Evolutionary conservation across 192 early-diverging fungal genomes (phyloP), one percentile per base, ranked within the genome.

Genomic region (Coemansia biformis): DNA sequence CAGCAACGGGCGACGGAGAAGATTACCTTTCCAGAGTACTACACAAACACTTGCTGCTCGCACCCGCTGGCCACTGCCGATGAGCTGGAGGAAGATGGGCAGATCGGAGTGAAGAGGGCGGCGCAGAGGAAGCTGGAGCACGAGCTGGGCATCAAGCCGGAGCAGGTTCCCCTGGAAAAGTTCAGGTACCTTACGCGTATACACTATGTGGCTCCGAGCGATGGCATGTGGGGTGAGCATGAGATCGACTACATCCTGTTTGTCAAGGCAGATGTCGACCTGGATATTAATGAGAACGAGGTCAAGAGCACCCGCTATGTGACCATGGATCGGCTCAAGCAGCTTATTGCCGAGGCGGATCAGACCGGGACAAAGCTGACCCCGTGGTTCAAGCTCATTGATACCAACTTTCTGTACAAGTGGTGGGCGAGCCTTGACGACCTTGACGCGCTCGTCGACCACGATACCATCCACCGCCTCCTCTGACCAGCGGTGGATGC

Each of bases 191-290:
- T 98, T 61, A 98, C 96, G 13, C 79, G 88, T 33, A 94, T 98
- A 42, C 96, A 98, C 54, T 98, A 98, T 65, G 49, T 93, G 53
- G 92, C 96, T 17, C 87, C 90, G n/a, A 90, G 86, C 16, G 90
- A 98, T 51, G 91, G 91, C 17, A 48, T 88, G 48, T 98, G 96
- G 96, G 96, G 96, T n/a, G 96, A 98, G 71, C 96, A 98, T 63
- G 96, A 98, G 76, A 79, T 98, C 39, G 96, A 98, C 54, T 96
- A 96, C 57, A 93, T 98, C 48, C 78, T 98, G 57, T 88, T 98
- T 53, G 80, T 87, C 52, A 77, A 81, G 56, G 86, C 85, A 13
- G 59, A 88, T 28, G 86, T 96, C 11, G 80, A 85, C 37, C 44
- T 90, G 43, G 59, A 84, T 17, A 55, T 83, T n/a, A 95, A 84